phyloP scores from a whole-genome alignment of 495 filamentous ascomycete species.

The Aspergillus homomorphus region DNA sequence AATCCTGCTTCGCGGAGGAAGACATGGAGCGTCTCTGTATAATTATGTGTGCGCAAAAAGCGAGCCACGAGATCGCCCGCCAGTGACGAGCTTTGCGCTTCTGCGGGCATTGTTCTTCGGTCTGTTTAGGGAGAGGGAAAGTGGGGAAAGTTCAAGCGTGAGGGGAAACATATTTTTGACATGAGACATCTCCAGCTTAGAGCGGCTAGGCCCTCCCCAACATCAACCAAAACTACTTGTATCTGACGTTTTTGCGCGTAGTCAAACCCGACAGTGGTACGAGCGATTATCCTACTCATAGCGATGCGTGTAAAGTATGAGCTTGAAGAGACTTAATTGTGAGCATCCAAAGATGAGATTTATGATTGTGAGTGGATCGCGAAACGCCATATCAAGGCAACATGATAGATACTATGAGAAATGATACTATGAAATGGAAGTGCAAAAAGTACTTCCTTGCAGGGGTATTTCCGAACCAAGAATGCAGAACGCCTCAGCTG shows the following conservation, averaged over 20 bases:
- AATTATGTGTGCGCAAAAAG: slow-evolving; percentile 59
- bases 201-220: background rate
- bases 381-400: background rate
- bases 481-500: slow-evolving; percentile 24
- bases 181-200: background rate
- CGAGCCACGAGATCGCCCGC: slow-evolving; percentile 56
- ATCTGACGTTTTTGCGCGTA: no score
- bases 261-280: no score
- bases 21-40: slow-evolving; percentile 55
- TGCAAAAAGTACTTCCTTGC: background rate
- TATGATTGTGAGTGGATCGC: background rate
- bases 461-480: background rate
- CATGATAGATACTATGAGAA: background rate
- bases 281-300: no score
- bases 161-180: background rate
- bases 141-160: background rate
- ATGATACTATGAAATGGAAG: background rate
- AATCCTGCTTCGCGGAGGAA: slow-evolving; percentile 64
- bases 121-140: background rate
- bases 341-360: background rate
- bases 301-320: no score
- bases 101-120: slow-evolving; percentile 7
- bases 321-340: no score
- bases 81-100: slow-evolving; percentile 21
- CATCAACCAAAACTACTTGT: no score